These are phyloP conservation scores for Chenopodium formosanum DNA, from an alignment of 148 eudicot species.

Conservation along the genomic window DNA sequence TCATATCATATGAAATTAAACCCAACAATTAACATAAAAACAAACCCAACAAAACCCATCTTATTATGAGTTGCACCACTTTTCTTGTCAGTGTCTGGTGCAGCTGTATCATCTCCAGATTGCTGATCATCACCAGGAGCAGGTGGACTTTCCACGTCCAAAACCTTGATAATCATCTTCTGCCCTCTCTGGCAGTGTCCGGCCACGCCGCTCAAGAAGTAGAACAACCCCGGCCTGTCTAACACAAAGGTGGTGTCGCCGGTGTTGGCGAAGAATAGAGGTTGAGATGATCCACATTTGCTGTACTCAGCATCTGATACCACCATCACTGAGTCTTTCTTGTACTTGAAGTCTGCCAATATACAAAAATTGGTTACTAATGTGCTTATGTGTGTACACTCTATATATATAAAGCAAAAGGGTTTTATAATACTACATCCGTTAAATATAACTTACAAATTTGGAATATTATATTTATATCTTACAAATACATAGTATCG, in stretches of 20 bases:
- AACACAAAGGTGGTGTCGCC: slow-evolving; percentile 39
- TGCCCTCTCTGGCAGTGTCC: slow-evolving; percentile 58
- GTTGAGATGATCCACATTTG: slow-evolving; percentile 43
- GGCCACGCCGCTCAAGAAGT: slow-evolving; percentile 61
- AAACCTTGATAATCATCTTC: slow-evolving; percentile 60
- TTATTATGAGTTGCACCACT: slow-evolving; percentile 15
- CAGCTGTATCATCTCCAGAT: not conserved
- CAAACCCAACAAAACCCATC: not conserved
- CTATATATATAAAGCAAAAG: too few species aligned
- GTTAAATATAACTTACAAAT: too few species aligned
- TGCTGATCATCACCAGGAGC: slow-evolving; percentile 8
- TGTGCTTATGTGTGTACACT: too few species aligned
- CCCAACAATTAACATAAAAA: slow-evolving; percentile 12
- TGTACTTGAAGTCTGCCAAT: slow-evolving; percentile 46
- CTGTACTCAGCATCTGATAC: slow-evolving; percentile 49
- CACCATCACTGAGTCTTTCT: slow-evolving; percentile 64
- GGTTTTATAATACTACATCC: too few species aligned
- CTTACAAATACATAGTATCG: too few species aligned
- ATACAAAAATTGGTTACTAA: too few species aligned
- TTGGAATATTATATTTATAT: too few species aligned
- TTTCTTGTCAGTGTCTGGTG: slow-evolving; percentile 15
- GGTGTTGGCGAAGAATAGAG: slow-evolving; percentile 54
- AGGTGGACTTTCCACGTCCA: slow-evolving; percentile 26
- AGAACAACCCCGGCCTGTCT: slow-evolving; percentile 50
- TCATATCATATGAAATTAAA: not conserved